These are phyloP conservation scores for Aphelidium insulamus DNA, from an alignment of 371 early-diverging fungal species.

Conservation along the genomic window DNA sequence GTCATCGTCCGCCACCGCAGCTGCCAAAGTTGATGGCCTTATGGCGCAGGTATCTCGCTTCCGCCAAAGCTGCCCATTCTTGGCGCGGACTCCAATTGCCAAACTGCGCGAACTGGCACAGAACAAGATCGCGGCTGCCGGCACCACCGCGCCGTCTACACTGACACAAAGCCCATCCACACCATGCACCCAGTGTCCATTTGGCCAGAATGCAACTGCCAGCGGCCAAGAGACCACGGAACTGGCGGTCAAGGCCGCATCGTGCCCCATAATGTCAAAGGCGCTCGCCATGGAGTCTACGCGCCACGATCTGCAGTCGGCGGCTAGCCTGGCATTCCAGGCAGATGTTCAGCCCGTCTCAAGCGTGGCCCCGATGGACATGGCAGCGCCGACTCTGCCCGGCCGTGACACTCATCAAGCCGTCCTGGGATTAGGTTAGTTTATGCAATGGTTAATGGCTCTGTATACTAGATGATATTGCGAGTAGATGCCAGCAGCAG, in stretches of 20 bases:
- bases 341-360: slow-evolving; percentile 5
- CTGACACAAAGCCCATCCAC: neutral
- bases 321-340: slow-evolving; percentile 6
- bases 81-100: slow-evolving; percentile 49
- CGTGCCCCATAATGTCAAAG: slow-evolving; percentile 77
- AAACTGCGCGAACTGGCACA: slow-evolving; percentile 41
- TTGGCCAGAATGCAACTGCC: no score
- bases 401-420: no score
- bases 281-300: slow-evolving; percentile 44
- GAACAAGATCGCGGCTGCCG: neutral
- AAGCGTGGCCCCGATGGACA: no score
- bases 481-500: no score
- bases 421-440: no score
- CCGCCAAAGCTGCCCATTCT: slow-evolving; percentile 81
- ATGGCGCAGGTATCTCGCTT: no score
- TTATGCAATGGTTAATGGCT: no score
- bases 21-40: no score
- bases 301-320: slow-evolving; percentile 20
- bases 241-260: slow-evolving; percentile 50
- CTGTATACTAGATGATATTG: no score
- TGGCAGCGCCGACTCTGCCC: no score
- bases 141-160: neutral
- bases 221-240: slow-evolving; percentile 19
- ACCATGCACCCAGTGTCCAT: no score
- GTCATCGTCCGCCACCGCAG: no score